Evolutionary conservation across 2,329 filamentous ascomycete species (phyloP).

Genomic region (Xylaria sp.): DNA sequence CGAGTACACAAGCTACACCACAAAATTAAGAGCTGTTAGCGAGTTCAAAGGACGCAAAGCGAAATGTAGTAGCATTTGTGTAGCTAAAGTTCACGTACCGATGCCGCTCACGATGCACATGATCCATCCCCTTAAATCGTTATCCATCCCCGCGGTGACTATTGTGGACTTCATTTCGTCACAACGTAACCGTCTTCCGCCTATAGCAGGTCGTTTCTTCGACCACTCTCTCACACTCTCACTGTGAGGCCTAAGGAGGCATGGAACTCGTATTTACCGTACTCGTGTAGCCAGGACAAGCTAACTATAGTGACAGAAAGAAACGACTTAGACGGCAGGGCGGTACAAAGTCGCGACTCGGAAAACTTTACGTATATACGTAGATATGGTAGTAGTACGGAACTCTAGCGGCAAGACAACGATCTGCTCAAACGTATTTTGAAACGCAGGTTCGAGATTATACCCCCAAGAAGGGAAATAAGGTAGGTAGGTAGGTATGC

Average conservation of each 20-base stretch:
- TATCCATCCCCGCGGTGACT: slow-evolving; percentile 63
- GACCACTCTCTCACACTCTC: slow-evolving; percentile 23
- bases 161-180: slow-evolving; percentile 47
- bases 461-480: background rate
- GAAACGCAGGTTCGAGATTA: slow-evolving; percentile 6
- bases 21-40: slow-evolving; percentile 34
- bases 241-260: slow-evolving; percentile 30
- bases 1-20: slow-evolving; percentile 69
- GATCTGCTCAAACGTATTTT: slow-evolving; percentile 11
- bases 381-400: slow-evolving; percentile 1
- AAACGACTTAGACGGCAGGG: background rate
- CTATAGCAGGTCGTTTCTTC: slow-evolving; percentile 31
- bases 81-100: slow-evolving; percentile 58
- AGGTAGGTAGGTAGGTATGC: background rate
- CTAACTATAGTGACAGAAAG: background rate
- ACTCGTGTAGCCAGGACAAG: slow-evolving; percentile 1
- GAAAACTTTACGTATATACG: slow-evolving; percentile 5
- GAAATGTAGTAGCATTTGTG: slow-evolving; percentile 16
- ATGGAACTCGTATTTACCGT: slow-evolving; percentile 34
- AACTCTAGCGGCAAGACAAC: background rate
- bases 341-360: background rate
- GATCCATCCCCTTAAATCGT: slow-evolving; percentile 93
- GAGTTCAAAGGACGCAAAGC: slow-evolving; percentile 5
- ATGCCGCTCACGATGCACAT: slow-evolving; percentile 86
- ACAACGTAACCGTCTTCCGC: slow-evolving; percentile 36